Base-by-base conservation (phyloP, 2,329 filamentous ascomycete genomes). In the Apiospora marii region DNA sequence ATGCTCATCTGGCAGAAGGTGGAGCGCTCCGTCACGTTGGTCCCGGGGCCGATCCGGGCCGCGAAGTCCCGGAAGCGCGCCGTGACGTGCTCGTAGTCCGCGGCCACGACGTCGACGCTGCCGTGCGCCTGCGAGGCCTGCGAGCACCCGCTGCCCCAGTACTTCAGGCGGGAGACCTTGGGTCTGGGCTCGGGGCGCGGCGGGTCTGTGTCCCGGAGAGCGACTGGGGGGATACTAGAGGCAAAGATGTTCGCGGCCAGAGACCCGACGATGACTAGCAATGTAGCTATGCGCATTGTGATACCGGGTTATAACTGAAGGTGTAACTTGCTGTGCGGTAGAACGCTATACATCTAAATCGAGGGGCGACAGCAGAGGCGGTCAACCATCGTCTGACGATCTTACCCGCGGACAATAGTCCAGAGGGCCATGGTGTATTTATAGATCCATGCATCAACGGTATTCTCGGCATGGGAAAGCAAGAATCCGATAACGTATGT, bases 1-100 rank as follows among this genome's bases (percentile, higher is more conserved):
- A 64, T 64, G 34, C 58, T 37, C 58, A 64, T 41, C 58, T 64
- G 58, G 58, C 58, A 64, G 10, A 64, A 64, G 34, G 58, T 64
- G 58, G 3, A n/a, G 58, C 58, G 58, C 3, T 64, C 58, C 34
- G 58, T 64, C 58, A 64, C 19, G 58, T 64, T 64, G 34, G 58
- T 64, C 19, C 58, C 58, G 34, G 58, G 58, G 58, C 58, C 58
- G 34, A 64, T 64, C 19, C 34, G 19, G 34, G 58, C 58, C 58
- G 22, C 34, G 16, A 64, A 41, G 58, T 64, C 58, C 19, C 34
- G 34, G 19, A 64, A 22, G 19, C 58, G 58, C 3, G 13, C 58
- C 3, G 58, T 64, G 19, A 64, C 34, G 22, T 41, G 30, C 58
- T 64, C 58, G 8, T 41, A 64, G 58, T 64, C 58, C 10, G 58